Evolutionary conservation across 495 filamentous ascomycete genomes (phyloP).

Genomic region (Penicillium pulvis): DNA sequence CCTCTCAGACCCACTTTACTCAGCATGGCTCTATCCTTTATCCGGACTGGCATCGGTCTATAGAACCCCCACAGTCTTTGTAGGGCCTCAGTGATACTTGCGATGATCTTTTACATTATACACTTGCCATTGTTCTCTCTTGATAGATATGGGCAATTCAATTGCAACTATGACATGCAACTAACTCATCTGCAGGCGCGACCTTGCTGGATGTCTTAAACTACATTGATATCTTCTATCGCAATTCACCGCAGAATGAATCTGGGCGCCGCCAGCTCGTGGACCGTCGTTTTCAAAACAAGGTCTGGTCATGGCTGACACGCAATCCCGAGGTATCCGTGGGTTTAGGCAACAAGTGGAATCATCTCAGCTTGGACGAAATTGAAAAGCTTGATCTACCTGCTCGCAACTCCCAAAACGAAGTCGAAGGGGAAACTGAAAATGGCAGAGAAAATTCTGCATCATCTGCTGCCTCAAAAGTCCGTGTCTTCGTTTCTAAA

Average conservation of each 20-base stretch:
- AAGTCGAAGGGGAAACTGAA: constrained; percentile 10
- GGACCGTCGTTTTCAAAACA: constrained; percentile 53
- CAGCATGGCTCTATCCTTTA: constrained; percentile 6
- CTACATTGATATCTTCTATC: constrained; percentile 45
- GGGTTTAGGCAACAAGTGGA: constrained; percentile 42
- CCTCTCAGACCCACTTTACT: constrained; percentile 27
- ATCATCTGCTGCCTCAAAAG: constrained; percentile 4
- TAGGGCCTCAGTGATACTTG: background rate
- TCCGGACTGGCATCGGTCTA: background rate
- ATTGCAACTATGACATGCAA: background rate
- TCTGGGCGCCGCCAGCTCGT: constrained; percentile 32
- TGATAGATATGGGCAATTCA: background rate
- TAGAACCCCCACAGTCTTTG: background rate
- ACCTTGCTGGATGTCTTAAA: constrained; percentile 40
- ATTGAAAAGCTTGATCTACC: constrained; percentile 32
- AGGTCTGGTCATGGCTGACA: constrained; percentile 60
- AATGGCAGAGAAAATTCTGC: background rate
- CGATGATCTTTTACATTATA: background rate
- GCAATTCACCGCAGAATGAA: constrained; percentile 20
- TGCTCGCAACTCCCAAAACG: background rate
- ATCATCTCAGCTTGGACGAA: constrained; percentile 49
- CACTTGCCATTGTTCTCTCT: background rate
- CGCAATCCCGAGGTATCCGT: constrained; percentile 55
- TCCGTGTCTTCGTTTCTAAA: constrained; percentile 60
- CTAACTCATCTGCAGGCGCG: constrained; percentile 39